Evolutionary conservation across 1,139 yeast species (phyloP), one percentile per base, ranked within the genome.

Genomic region (Blastobotrys serpentis): DNA sequence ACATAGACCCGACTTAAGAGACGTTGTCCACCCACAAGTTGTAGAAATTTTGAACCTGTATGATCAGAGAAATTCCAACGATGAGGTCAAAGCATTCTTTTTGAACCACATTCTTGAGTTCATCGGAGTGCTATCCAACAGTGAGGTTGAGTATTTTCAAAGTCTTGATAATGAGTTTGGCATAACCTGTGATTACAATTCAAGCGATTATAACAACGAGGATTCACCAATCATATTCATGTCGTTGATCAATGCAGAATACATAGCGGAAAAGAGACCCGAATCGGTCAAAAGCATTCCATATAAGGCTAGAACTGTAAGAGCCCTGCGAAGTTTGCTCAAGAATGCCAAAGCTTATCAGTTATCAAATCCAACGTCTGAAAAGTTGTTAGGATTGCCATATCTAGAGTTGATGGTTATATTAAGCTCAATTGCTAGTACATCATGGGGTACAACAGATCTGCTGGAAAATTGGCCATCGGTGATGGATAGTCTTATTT

Each of bases 401-500:
- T 52, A 56, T 34, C 49, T 50, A 2, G 64, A 62, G 41, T 49
- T 56, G 18, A 49, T 62, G 52, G 53, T 52, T 3, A 17, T 60
- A 10, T 37, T 61, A 10, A 42, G 42, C 8, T 46, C 53, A 1
- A 25, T 62, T 22, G 44, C 62, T 1, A 22, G 48, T 11, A 55
- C 56, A 2, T 29, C 56, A 1, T 61, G 58, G 56, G 64, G 63
- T 2, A 41, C 48, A 2, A 38, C 30, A 1, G 58, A 52, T 16
- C 50, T 62, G 8, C 44, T 61, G 11, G 36, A 49, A 3, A 45
- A 49, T 11, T 60, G 63, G 63, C 60, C 64, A 1, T 51, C 52
- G 37, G 60, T 61, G 3, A 59, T 62, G 65, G 54, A 54, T 25
- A 49, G 45, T 5, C 42, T 58, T 14, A 48, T 61, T 16, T 52